Evolutionary conservation across 2,329 filamentous ascomycete species (phyloP).

Genomic region (Gaeumannomyces sp.): DNA sequence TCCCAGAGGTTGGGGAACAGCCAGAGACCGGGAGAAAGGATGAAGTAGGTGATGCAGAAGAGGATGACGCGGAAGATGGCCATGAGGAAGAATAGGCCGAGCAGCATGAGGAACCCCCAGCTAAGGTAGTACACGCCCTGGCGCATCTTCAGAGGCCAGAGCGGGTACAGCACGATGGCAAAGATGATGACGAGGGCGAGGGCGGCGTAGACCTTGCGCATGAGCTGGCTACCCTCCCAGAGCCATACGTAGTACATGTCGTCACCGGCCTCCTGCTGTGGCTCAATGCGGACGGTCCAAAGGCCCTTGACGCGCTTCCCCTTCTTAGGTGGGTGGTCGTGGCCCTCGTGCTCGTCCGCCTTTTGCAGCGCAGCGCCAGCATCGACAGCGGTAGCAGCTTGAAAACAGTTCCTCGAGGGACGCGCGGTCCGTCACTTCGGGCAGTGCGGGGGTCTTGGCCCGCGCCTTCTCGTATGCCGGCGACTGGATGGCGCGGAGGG

Average conservation of each 20-base stretch:
- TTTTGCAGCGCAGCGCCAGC: slow-evolving; percentile 84
- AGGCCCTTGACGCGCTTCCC: slow-evolving; percentile 89
- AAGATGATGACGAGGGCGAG: slow-evolving; percentile 81
- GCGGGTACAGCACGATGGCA: slow-evolving; percentile 84
- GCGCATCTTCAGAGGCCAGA: slow-evolving; percentile 88
- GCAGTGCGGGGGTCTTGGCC: slow-evolving; percentile 83
- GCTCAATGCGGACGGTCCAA: slow-evolving; percentile 93
- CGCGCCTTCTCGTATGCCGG: slow-evolving; percentile 84
- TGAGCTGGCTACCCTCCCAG: slow-evolving; percentile 89
- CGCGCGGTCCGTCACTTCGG: slow-evolving; percentile 79
- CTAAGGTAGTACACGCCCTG: slow-evolving; percentile 96
- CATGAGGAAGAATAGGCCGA: slow-evolving; percentile 96
- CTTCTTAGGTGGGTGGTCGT: slow-evolving; percentile 64
- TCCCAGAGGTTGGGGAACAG: slow-evolving; percentile 97
- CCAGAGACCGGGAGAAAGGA: slow-evolving; percentile 83
- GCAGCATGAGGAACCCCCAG: slow-evolving; percentile 83
- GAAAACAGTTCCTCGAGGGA: slow-evolving; percentile 89
- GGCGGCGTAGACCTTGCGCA: slow-evolving; percentile 83
- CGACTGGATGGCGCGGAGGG: slow-evolving; percentile 82
- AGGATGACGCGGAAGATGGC: slow-evolving; percentile 93
- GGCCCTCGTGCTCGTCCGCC: slow-evolving; percentile 68
- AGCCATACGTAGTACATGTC: slow-evolving; percentile 96
- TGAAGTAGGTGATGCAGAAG: slow-evolving; percentile 88
- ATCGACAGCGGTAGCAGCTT: slow-evolving; percentile 93
- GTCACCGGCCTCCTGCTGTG: slow-evolving; percentile 82